Evolutionary conservation across 331 rosid genomes (phyloP), one percentile per base, ranked within the genome.

Genomic region (Telfairia occidentalis): DNA sequence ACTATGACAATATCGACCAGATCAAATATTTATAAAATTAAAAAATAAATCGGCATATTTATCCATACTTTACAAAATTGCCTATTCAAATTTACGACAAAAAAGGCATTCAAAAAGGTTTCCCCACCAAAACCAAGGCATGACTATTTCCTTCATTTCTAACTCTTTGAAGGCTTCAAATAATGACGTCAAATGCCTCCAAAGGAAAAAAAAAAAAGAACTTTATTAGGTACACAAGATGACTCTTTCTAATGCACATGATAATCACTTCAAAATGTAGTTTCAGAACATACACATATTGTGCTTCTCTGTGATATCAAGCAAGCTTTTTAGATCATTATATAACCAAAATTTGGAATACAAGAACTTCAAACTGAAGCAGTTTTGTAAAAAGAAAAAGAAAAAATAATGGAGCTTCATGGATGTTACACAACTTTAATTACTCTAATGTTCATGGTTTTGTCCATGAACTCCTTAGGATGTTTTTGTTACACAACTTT

Each of bases 401-500:
- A n/a, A n/a, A n/a, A n/a, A n/a, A n/a, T n/a, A n/a, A 69, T 69
- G 74, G 23, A n/a, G 57, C 23, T 24, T 42, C 75, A 21, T 48
- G 4, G 16, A 12, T 11, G 5, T 32, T 26, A 61, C 21, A n/a
- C n/a, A n/a, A n/a, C n/a, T n/a, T 32, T 32, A 2, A 32, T 32
- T 2, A 6, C 49, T 15, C 3, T 49, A 9, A 10, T 77, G 18
- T 23, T 50, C 4, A 5, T 48, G 9, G 34, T 19, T 40, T 6
- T 60, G 9, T 40, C 40, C 2, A 16, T 57, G 10, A 60, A 71
- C 63, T 67, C 60, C 37, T 55, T 53, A n/a, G 74, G 48, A 1
- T 45, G 82, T 45, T 6, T 55, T 10, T 52, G 61, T 73, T 83
- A 73, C 75, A 76, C 84, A 26, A 59, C 83, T 2, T 87, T 83